These are phyloP conservation scores for Talaromyces funiculosus DNA, from an alignment of 2,329 filamentous ascomycete genomes.

Conservation along the genomic window DNA sequence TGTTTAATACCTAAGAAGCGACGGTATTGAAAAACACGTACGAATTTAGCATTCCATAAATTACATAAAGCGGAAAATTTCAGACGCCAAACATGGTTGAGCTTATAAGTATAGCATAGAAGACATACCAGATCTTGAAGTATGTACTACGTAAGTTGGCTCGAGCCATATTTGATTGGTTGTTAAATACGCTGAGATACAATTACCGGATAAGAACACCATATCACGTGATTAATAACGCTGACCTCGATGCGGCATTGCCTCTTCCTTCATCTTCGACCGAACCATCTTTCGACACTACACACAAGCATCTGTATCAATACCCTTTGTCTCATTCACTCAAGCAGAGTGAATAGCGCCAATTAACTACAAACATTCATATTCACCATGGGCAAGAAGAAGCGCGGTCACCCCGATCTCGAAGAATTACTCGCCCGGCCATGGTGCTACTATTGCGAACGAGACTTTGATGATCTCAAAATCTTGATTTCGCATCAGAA, in stretches of 20 bases:
- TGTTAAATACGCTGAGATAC: neutral
- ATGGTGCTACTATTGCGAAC: conserved; percentile 99
- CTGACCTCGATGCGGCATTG: neutral
- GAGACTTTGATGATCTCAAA: conserved; percentile 96
- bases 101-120: too few relatives aligned
- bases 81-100: too few relatives aligned
- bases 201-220: neutral
- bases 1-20: neutral
- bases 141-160: too few relatives aligned
- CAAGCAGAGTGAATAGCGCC: neutral
- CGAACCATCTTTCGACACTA: neutral
- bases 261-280: neutral
- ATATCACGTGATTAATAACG: neutral
- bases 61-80: too few relatives aligned
- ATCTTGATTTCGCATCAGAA: conserved; percentile 96
- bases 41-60: neutral
- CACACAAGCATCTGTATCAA: neutral
- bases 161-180: neutral
- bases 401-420: conserved; percentile 75
- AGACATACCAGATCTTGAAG: neutral
- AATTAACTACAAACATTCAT: neutral
- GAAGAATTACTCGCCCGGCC: conserved; percentile 82
- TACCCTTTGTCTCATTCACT: too few relatives aligned
- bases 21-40: neutral
- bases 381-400: conserved; percentile 59